Evolutionary conservation across 208 protist genomes (phyloP).

Genomic region (Trypanosoma vivax): DNA sequence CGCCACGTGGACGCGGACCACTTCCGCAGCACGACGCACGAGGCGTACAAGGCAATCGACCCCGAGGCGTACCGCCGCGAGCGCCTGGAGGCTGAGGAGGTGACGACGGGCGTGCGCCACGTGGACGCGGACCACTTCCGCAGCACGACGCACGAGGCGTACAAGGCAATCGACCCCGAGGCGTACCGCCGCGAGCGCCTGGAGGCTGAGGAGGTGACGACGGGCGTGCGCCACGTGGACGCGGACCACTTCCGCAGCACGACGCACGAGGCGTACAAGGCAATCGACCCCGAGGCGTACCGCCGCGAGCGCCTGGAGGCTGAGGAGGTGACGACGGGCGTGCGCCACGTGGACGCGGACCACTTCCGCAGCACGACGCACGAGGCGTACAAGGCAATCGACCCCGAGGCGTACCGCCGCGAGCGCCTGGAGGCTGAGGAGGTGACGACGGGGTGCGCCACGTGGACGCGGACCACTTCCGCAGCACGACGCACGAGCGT

Average conservation of each 20-base stretch:
- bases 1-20: slow-evolving; percentile 11
- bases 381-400: slow-evolving; percentile 8
- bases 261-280: no score
- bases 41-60: slow-evolving; percentile 20
- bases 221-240: no score
- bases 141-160: not conserved
- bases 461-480: slow-evolving; percentile 16
- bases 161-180: no score
- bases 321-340: not conserved
- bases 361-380: slow-evolving; percentile 17
- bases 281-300: no score
- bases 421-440: not conserved
- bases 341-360: slow-evolving; percentile 3
- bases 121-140: slow-evolving; percentile 2
- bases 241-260: no score
- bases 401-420: slow-evolving; percentile 6
- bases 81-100: not conserved
- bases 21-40: slow-evolving; percentile 13
- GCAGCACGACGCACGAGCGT: slow-evolving; percentile 14
- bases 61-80: slow-evolving; percentile 15
- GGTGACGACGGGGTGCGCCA: not conserved
- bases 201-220: no score
- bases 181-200: no score
- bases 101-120: not conserved
- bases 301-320: slow-evolving; percentile 1